Conservation (phyloP, 2,329 filamentous ascomycete genomes). For the Parasarocladium wereldwijsianum region DNA sequence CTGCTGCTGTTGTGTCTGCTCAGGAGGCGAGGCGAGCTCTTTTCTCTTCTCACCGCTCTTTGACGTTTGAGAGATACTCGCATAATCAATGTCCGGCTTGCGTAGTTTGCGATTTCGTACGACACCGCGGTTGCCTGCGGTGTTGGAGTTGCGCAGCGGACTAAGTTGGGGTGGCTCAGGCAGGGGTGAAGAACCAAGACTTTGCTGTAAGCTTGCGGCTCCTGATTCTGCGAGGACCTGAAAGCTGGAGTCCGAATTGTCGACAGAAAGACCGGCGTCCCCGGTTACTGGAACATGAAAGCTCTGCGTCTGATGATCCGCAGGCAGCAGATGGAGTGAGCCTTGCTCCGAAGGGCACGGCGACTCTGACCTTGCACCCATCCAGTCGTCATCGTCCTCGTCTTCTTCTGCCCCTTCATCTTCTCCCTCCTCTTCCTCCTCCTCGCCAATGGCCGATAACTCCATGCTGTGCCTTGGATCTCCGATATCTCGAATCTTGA, state of each 20-base stretch:
- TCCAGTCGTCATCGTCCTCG: too few species aligned
- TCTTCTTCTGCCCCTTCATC: too few species aligned
- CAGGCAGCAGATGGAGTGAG: slow-evolving; percentile 8
- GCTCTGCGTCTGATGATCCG: slow-evolving; percentile 7
- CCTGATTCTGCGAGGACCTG: slow-evolving; percentile 30
- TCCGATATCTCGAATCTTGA: slow-evolving; percentile 36
- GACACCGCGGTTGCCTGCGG: slow-evolving; percentile 31
- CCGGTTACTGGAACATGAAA: slow-evolving; percentile 19
- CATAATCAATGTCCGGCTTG: background rate
- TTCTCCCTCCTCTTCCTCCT: slow-evolving; percentile 21
- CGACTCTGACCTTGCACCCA: slow-evolving; percentile 7
- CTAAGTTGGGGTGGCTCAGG: slow-evolving; percentile 31
- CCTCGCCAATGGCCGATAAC: slow-evolving; percentile 32
- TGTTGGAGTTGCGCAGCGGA: slow-evolving; percentile 35
- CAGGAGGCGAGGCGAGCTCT: slow-evolving; percentile 8
- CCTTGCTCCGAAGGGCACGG: slow-evolving; percentile 13
- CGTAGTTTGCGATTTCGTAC: slow-evolving; percentile 1
- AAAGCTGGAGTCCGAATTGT: slow-evolving; percentile 29
- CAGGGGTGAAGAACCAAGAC: slow-evolving; percentile 28
- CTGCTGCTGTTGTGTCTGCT: too few species aligned
- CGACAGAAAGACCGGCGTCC: too few species aligned
- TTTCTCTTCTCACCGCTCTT: slow-evolving; percentile 8
- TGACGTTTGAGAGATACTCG: background rate
- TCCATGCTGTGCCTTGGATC: slow-evolving; percentile 26
- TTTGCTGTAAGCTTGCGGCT: too few species aligned